Evolutionary conservation across 2,329 filamentous ascomycete species (phyloP).

Genomic region (Sporothrix pseudoabietina): DNA sequence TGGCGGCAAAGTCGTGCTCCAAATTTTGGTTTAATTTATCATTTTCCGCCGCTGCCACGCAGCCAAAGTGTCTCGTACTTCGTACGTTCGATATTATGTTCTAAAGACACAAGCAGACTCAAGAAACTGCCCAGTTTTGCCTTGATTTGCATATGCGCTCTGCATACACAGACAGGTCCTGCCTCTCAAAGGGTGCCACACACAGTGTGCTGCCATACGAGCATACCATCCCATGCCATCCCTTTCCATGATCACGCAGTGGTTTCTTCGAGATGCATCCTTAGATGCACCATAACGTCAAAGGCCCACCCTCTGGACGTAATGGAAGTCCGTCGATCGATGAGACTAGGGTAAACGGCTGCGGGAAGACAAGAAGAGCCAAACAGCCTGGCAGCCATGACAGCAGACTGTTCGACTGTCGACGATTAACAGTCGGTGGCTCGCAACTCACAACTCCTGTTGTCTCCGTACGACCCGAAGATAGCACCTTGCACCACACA

Average conservation of each 20-base stretch:
- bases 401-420: not conserved
- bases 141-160: slow-evolving; percentile 9
- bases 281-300: not conserved
- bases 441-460: not conserved
- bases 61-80: not conserved
- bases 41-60: not conserved
- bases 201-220: not conserved
- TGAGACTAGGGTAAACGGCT: slow-evolving; percentile 2
- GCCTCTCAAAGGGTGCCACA: not conserved
- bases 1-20: not conserved
- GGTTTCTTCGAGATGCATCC: not conserved
- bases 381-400: not conserved
- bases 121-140: not conserved
- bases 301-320: not conserved
- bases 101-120: not conserved
- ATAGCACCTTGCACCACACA: not conserved
- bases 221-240: not conserved
- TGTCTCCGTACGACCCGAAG: not conserved
- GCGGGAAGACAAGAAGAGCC: slow-evolving; percentile 8
- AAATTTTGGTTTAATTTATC: not conserved
- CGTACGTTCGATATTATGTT: not conserved
- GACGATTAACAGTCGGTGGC: not conserved
- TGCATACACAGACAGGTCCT: not conserved
- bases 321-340: slow-evolving; percentile 9
- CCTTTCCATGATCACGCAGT: not conserved